Evolutionary conservation across 352 stramenopile species (phyloP).

Genomic region (Phytopythium montanum): DNA sequence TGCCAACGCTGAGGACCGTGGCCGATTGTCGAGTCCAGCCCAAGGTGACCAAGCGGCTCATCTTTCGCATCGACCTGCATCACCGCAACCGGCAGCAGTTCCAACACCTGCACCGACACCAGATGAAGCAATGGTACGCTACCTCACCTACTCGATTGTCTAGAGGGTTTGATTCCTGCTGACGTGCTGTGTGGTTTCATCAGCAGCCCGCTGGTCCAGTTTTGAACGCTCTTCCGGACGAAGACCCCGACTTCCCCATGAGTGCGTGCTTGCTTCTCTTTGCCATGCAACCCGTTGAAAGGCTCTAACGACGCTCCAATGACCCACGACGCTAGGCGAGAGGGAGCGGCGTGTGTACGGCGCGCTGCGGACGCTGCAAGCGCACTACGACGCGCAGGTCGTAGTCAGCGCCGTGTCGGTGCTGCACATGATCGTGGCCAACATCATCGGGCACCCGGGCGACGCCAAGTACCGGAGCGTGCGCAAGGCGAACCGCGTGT

Average conservation of each 20-base stretch:
- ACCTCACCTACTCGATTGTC: not conserved
- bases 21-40: not conserved
- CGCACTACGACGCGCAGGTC: slow-evolving; percentile 23
- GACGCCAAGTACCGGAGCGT: slow-evolving; percentile 66
- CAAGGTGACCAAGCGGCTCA: not conserved
- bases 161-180: not conserved
- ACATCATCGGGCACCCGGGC: slow-evolving; percentile 55
- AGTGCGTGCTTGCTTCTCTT: slow-evolving; percentile 26
- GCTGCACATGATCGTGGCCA: slow-evolving; percentile 70
- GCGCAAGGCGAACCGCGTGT: slow-evolving; percentile 61
- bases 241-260: slow-evolving; percentile 32
- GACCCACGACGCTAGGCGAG: slow-evolving; percentile 29
- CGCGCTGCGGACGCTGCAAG: slow-evolving; percentile 34
- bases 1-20: not conserved
- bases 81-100: not conserved
- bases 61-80: not conserved
- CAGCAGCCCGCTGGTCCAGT: not conserved
- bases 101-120: not conserved
- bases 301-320: not conserved
- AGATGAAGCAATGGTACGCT: not conserved
- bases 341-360: slow-evolving; percentile 50
- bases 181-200: not conserved
- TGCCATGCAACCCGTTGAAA: not conserved
- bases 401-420: slow-evolving; percentile 35
- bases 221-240: slow-evolving; percentile 6